Evolutionary conservation across 495 filamentous ascomycete species (phyloP).

Genomic region (Talaromyces adpressus): DNA sequence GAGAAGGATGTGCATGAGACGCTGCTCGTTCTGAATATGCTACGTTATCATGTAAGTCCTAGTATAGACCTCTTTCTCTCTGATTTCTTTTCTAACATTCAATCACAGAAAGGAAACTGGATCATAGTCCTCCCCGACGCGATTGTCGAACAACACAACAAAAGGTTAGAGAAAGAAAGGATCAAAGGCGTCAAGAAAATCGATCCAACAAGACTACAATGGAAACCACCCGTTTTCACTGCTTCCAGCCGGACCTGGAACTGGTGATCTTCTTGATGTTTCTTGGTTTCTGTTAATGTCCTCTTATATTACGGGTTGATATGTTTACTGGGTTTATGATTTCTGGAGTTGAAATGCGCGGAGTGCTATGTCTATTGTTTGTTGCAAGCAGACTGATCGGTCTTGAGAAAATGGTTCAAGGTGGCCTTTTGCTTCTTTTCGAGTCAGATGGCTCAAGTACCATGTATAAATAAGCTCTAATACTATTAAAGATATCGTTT

Average conservation of each 20-base stretch:
- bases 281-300: slow-evolving; percentile 10
- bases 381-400: not conserved
- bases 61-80: not conserved
- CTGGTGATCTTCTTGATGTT: slow-evolving; percentile 57
- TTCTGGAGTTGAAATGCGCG: not conserved
- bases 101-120: slow-evolving; percentile 71
- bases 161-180: slow-evolving; percentile 67
- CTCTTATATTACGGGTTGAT: not conserved
- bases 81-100: slow-evolving; percentile 17
- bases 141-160: slow-evolving; percentile 70
- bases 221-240: slow-evolving; percentile 95
- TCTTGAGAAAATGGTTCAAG: not conserved
- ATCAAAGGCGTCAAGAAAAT: slow-evolving; percentile 69
- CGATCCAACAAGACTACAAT: slow-evolving; percentile 70
- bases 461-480: not conserved
- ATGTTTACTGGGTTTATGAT: not conserved
- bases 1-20: slow-evolving; percentile 92
- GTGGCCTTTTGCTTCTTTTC: not conserved
- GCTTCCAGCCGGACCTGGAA: slow-evolving; percentile 89
- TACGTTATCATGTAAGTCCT: slow-evolving; percentile 67
- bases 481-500: not conserved
- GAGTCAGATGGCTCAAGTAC: not conserved
- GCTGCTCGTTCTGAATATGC: slow-evolving; percentile 85
- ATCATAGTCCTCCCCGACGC: slow-evolving; percentile 79
- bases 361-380: not conserved